Evolutionary conservation across 768 basidiomycete species (phyloP), one percentile per base, ranked within the genome.

Genomic region (Lentinula raphanica): DNA sequence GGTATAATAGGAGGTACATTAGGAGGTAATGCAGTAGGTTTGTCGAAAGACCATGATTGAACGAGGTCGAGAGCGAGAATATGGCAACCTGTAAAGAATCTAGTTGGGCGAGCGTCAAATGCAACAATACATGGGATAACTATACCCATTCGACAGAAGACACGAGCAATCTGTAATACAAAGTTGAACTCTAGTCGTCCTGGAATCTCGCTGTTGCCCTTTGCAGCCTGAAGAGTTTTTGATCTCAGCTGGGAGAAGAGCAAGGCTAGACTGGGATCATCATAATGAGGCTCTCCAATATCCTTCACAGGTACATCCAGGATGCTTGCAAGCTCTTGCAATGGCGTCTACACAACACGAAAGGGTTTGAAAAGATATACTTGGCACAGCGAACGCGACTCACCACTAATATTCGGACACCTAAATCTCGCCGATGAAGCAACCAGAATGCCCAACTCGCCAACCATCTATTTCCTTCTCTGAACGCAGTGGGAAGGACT

Each of bases 391-490:
- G n/a, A n/a, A n/a, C n/a, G n/a, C n/a, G n/a, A 74, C 88, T 67
- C 69, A 95, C 96, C 66, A 98, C 73, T 19, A 99, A 77, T 29
- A 96, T 85, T 49, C 92, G 83, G n/a, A 97, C 92, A 3, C 94
- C 87, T 15, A 97, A 68, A 73, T 98, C 95, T 53, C 91, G 78
- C 44, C 93, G 77, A 60, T 87, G 86, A n/a, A 98, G 76, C 56
- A 92, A 73, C 95, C 97, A 98, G 71, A 96, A 96, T 2, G 91
- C 92, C 97, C 95, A 99, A 60, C 90, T 94, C 21, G 85, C 91
- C 12, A 98, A 73, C 90, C 92, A 98, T 39, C 96, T 79, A 68
- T 98, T 95, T 1, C 95, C 97, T 44, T 88, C 80, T 51, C 77
- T 76, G 69, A 98, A 93, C 0, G 96, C 95, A 8, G 80, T 79